Evolutionary conservation across 2,329 filamentous ascomycete genomes (phyloP).

Genomic region (Apiospora sp.): DNA sequence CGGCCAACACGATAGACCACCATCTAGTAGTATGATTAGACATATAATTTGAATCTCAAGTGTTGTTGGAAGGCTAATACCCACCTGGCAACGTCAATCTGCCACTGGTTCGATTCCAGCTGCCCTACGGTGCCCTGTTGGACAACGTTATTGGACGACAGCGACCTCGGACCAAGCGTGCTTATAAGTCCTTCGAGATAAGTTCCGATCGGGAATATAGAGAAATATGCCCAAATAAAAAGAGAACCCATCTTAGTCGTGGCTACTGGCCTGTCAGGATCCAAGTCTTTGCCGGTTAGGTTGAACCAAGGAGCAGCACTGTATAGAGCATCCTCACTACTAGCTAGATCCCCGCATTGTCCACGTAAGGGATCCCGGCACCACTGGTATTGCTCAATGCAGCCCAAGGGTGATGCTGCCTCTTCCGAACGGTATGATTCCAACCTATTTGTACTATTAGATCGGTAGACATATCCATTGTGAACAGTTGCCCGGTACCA

Average conservation of each 20-base stretch:
- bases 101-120: slow-evolving; percentile 19
- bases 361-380: slow-evolving; percentile 1
- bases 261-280: neutral
- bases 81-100: neutral
- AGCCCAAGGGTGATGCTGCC: slow-evolving; percentile 18
- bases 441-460: too few relatives aligned
- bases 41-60: too few relatives aligned
- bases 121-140: neutral
- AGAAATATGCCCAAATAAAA: neutral
- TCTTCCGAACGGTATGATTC: too few relatives aligned
- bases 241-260: neutral
- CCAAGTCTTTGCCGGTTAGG: neutral
- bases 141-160: neutral
- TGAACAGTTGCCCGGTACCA: too few relatives aligned
- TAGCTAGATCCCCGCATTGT: neutral
- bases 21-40: neutral
- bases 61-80: too few relatives aligned
- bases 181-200: neutral
- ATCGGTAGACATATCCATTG: too few relatives aligned
- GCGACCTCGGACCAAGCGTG: neutral
- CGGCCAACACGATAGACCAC: neutral
- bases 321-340: neutral
- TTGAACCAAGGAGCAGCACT: slow-evolving; percentile 1
- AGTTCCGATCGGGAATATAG: too few relatives aligned
- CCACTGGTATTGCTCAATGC: slow-evolving; percentile 12